Conservation (phyloP, 495 filamentous ascomycete species). For the Penicillium riverlandense region DNA sequence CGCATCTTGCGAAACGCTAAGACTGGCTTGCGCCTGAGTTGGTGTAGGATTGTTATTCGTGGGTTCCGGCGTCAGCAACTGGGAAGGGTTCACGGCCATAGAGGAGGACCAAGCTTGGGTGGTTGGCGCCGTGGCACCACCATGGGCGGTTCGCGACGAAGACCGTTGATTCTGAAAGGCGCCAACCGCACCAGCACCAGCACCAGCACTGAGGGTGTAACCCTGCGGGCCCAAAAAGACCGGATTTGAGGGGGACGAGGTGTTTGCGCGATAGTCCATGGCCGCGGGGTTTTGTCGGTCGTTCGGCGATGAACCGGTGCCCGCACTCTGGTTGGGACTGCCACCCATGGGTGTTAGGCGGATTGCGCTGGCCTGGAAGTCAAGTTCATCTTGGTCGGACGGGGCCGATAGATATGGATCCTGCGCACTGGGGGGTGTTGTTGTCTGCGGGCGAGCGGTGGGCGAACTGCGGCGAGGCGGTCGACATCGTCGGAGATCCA, state of each 20-base stretch:
- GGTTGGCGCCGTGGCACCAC: not conserved
- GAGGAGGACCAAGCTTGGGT: conserved; percentile 5
- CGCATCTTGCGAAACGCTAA: conserved; percentile 1
- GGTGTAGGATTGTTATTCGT: conserved; percentile 5
- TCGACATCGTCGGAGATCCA: conserved; percentile 11
- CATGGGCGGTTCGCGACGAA: not conserved
- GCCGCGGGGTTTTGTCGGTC: not conserved
- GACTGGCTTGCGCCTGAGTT: not conserved
- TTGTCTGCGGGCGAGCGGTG: no score
- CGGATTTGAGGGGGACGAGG: conserved; percentile 8
- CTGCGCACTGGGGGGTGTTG: not conserved
- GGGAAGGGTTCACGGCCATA: conserved; percentile 3
- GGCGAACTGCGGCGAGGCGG: not conserved
- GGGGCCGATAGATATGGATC: conserved; percentile 35
- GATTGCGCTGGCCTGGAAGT: conserved; percentile 28
- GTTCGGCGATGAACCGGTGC: conserved; percentile 5
- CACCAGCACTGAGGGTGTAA: conserved; percentile 1
- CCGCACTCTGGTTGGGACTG: conserved; percentile 9
- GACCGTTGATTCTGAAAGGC: conserved; percentile 4
- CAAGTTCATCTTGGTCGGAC: conserved; percentile 33
- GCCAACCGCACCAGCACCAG: conserved; percentile 1
- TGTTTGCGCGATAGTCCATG: not conserved
- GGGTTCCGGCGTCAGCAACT: conserved; percentile 8
- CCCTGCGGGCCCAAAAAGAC: conserved; percentile 7
- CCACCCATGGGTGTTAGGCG: conserved; percentile 23